Conservation (phyloP, 169 alveolate genomes). For the Eimeria falciformis region DNA sequence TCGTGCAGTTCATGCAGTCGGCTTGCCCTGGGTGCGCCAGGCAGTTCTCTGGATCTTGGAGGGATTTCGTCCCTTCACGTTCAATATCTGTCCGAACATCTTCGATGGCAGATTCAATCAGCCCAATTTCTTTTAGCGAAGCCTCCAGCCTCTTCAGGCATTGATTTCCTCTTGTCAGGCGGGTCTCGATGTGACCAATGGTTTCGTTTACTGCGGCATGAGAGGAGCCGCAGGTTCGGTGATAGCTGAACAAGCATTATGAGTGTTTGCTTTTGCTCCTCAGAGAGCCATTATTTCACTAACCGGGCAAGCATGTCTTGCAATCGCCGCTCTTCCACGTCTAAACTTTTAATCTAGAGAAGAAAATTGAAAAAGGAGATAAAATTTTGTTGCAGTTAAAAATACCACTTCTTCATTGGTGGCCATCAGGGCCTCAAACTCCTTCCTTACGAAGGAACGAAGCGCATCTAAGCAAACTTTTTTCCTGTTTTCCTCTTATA, state of each 20-base stretch:
- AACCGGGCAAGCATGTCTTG: slow-evolving; percentile 7
- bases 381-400: background rate
- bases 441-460: background rate
- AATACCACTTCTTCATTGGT: background rate
- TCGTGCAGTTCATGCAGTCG: background rate
- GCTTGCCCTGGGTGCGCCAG: slow-evolving; percentile 82
- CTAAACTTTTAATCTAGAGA: background rate
- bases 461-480: background rate
- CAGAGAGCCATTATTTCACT: background rate
- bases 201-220: background rate
- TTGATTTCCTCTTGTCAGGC: slow-evolving; percentile 69
- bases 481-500: background rate
- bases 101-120: slow-evolving; percentile 83
- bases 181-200: slow-evolving; percentile 15
- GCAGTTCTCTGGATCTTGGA: slow-evolving; percentile 84
- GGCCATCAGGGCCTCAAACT: background rate
- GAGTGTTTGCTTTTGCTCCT: background rate
- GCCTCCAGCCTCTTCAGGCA: slow-evolving; percentile 83
- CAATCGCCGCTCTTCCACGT: background rate
- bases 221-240: background rate
- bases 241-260: background rate
- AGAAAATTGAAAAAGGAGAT: background rate
- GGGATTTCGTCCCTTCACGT: slow-evolving; percentile 77
- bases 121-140: slow-evolving; percentile 84
- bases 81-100: slow-evolving; percentile 83